Base-by-base conservation (phyloP, 2,329 filamentous ascomycete genomes). In the Cytospora chrysosperma region DNA sequence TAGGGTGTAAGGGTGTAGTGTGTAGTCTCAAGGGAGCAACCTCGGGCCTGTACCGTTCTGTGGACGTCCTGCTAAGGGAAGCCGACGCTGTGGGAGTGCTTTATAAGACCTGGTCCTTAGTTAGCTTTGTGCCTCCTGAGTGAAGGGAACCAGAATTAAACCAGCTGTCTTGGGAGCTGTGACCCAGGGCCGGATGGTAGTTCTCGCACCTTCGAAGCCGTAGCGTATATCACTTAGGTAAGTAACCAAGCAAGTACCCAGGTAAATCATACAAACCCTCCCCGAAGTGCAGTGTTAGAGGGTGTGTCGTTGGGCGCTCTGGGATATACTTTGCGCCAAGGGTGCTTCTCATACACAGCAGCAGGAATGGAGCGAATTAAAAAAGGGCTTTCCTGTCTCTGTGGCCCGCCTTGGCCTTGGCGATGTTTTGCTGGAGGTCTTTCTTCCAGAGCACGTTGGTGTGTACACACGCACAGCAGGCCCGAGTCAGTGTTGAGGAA, bases 401-500 rank as follows among this genome's bases (percentile, higher is more conserved):
- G n/a, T 47, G 43, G 43, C n/a, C 10, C n/a, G n/a, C n/a, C n/a
- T n/a, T n/a, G n/a, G 43, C 15, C 21, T n/a, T 27, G 3, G 15
- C 21, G 17, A 27, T n/a, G 51, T 61, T 37, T n/a, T 61, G 57
- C 43, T 61, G 13, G 51, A 55, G 51, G 51, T 27, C 34, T 19
- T 34, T 43, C 57, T 34, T 30, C 57, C 27, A 27, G 28, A 27
- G 37, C 47, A 34, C 50, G 30, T 19, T 53, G 26, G 58, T 49
- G 37, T 61, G n/a, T n/a, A n/a, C n/a, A n/a, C n/a, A n/a, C n/a
- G n/a, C n/a, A 61, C 51, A 30, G 26, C 5, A 34, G 54, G 37
- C 59, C 59, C 59, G 59, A 61, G 59, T 61, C 59, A 61, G 59
- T 43, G 26, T 37, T 26, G 37, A 37, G 37, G 51, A 49, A 55